Base-by-base conservation (phyloP, 2,329 filamentous ascomycete genomes). In the Colletotrichum sp. region DNA sequence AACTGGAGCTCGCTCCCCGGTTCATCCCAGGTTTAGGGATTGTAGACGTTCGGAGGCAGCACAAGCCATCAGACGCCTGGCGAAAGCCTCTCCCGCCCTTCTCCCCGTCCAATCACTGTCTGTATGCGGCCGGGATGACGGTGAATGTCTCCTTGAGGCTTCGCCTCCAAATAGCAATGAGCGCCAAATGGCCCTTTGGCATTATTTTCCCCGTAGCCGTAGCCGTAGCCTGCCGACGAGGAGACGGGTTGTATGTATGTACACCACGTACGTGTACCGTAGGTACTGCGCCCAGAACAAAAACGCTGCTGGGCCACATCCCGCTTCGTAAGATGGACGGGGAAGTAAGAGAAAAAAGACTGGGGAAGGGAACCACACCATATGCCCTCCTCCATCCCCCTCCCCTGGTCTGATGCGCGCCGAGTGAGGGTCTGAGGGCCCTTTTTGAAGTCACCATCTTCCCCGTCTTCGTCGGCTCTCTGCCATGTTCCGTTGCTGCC, bases 231-330 rank as follows among this genome's bases (percentile, higher is more conserved):
- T 62, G n/a, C 59, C 26, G 59, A 62, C 28, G 28, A 34, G 36
- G 28, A 55, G 36, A 57, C n/a, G 44, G 39, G 39, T 12, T 52
- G 36, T 8, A 16, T 57, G 60, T 59, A 44, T 18, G 18, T 18
- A 49, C 36, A 39, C 36, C 36, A 28, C n/a, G 67, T 60, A 70
- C 32, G 32, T 8, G 21, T 59, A 59, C 55, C 55, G 21, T 59
- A 26, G 24, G 15, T 59, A 59, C n/a, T 72, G 66, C 59, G 66
- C 71, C 71, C 57, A 59, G 67, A 4, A 74, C 34, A 28, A 16
- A 55, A 28, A 24, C 30, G 34, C 60, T 34, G 32, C 71, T 69
- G 71, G 67, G 71, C 67, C 67, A 74, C 66, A 74, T 71, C 57
- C 65, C 65, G 71, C 60, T 55, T 70, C 52, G 39, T 24, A 59